These are phyloP conservation scores for Cornus florida DNA, from an alignment of 148 eudicot genomes.

Conservation along the genomic window DNA sequence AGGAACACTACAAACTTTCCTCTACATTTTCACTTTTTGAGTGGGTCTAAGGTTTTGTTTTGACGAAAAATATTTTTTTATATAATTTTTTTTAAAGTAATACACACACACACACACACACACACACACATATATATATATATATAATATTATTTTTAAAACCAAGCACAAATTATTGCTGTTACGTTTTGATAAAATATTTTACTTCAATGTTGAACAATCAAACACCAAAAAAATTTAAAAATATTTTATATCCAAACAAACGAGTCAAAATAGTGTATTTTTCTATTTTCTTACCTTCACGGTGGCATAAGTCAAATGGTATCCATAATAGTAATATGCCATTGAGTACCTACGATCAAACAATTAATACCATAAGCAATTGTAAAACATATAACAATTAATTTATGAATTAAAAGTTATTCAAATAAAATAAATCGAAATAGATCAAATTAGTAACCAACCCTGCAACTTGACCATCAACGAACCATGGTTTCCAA, in stretches of 20 bases:
- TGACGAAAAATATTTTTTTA: no score
- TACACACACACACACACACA: no score
- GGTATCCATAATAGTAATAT: slow-evolving; percentile 20
- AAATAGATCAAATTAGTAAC: neutral
- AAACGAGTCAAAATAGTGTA: neutral
- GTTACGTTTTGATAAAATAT: no score
- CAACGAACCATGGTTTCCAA: slow-evolving; percentile 37
- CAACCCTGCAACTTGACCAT: slow-evolving; percentile 27
- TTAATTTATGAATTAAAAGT: neutral
- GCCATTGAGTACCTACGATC: slow-evolving; percentile 18
- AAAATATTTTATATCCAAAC: no score
- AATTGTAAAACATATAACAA: neutral
- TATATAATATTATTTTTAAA: no score
- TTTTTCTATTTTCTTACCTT: slow-evolving; percentile 22
- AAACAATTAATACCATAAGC: neutral
- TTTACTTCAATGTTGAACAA: no score
- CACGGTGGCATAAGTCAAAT: slow-evolving; percentile 41
- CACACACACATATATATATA: no score
- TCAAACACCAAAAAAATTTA: no score
- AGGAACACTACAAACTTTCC: neutral
- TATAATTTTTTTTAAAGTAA: no score
- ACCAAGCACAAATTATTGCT: no score
- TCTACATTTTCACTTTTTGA: no score
- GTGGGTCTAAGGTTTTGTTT: no score
- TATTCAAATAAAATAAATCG: neutral